These are phyloP conservation scores for Aspergillus egyptiacus DNA, from an alignment of 495 filamentous ascomycete genomes.

Conservation along the genomic window DNA sequence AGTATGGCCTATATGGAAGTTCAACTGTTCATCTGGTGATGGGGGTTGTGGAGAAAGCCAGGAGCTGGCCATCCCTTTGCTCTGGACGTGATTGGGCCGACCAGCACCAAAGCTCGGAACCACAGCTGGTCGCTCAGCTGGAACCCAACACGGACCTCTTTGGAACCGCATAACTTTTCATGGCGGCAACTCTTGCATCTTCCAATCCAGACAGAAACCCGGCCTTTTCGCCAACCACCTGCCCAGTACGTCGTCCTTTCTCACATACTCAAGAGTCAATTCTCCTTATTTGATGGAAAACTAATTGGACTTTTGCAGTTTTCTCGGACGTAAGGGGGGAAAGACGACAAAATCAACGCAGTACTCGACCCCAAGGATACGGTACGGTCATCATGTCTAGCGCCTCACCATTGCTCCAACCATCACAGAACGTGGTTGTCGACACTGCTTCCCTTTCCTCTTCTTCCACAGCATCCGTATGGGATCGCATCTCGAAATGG, in stretches of 20 bases:
- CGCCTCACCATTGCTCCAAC: constrained; percentile 35
- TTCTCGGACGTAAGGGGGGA: constrained; percentile 9
- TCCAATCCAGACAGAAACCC: constrained; percentile 19
- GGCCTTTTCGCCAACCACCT: constrained; percentile 20
- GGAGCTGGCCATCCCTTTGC: constrained; percentile 19
- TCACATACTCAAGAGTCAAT: neutral
- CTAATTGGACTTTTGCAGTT: constrained; percentile 8
- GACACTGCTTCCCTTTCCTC: constrained; percentile 46
- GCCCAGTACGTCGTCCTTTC: constrained; percentile 16
- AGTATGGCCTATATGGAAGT: neutral
- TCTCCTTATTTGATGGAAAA: neutral
- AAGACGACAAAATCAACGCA: constrained; percentile 1
- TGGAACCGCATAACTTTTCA: constrained; percentile 25
- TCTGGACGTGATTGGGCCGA: constrained; percentile 33
- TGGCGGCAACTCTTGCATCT: constrained; percentile 31
- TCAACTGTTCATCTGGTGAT: constrained; percentile 3
- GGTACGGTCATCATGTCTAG: constrained; percentile 37
- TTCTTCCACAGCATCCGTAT: constrained; percentile 60
- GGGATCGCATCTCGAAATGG: constrained; percentile 87
- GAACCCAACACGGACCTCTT: constrained; percentile 13
- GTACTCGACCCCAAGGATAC: constrained; percentile 11
- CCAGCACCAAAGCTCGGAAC: constrained; percentile 26
- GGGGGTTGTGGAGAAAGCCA: constrained; percentile 19
- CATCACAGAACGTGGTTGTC: constrained; percentile 41
- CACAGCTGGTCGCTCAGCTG: constrained; percentile 10